These are phyloP conservation scores for Scalesia atractyloides DNA, from an alignment of 129 eudicot species.

Conservation along the genomic window DNA sequence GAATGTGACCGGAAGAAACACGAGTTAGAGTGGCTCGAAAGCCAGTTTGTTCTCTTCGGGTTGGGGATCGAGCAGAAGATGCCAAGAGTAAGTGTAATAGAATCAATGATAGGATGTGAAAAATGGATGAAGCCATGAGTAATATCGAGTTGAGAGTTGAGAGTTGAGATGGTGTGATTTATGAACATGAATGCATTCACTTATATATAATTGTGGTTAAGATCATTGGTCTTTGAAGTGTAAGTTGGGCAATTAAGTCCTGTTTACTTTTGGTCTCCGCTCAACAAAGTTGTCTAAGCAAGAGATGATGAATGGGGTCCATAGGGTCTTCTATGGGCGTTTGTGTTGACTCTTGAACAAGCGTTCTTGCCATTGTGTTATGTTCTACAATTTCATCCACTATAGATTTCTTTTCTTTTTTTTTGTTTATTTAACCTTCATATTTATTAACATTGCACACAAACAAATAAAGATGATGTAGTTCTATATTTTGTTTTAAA, in stretches of 20 bases:
- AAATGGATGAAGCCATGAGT: slow-evolving; percentile 21
- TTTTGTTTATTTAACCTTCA: no score
- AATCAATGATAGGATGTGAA: slow-evolving; percentile 2
- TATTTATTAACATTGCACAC: no score
- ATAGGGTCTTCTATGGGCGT: not conserved
- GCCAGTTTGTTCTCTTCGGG: slow-evolving; percentile 5
- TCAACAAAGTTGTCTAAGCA: not conserved
- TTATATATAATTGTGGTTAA: no score
- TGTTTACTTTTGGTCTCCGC: not conserved
- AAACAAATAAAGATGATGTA: no score
- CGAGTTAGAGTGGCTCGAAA: not conserved
- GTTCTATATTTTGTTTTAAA: no score
- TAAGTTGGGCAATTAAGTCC: not conserved
- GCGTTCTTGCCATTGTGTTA: no score
- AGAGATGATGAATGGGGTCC: not conserved
- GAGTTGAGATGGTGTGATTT: no score
- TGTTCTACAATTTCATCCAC: no score
- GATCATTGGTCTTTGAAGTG: not conserved
- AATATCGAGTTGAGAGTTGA: no score
- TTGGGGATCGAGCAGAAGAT: not conserved
- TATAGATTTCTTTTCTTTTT: no score
- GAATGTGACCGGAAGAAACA: not conserved
- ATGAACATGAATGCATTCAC: no score
- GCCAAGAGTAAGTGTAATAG: slow-evolving; percentile 13
- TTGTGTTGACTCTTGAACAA: no score